A percentile compares a stretch with the other conserved stretches of the same genome.
These are phyloP conservation scores for Trametes cingulata DNA, from an alignment of 768 basidiomycete species.

Conservation along the genomic window DNA sequence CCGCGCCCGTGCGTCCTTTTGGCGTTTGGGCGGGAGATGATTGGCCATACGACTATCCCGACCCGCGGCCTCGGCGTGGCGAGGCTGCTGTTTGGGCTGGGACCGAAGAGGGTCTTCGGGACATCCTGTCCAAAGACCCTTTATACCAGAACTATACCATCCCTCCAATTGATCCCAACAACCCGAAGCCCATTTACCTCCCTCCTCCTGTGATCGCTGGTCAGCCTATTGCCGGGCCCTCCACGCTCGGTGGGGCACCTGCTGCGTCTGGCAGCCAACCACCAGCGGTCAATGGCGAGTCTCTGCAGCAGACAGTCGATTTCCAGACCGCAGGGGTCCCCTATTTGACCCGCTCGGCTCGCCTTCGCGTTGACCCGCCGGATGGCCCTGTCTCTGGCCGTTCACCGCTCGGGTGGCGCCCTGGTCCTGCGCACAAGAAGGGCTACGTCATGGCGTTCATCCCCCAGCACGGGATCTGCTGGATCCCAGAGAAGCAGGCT, in stretches of 20 bases:
- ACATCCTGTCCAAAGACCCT: neutral
- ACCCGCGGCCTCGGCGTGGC: neutral
- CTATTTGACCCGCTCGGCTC: conserved; percentile 3
- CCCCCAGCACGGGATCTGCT: neutral
- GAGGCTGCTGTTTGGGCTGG: neutral
- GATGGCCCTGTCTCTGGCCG: neutral
- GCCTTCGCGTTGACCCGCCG: neutral
- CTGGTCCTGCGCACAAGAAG: neutral
- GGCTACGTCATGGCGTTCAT: neutral
- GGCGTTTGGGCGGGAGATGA: conserved; percentile 5
- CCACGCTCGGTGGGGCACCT: neutral
- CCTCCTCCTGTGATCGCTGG: neutral
- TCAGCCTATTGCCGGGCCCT: neutral
- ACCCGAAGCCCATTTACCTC: too few relatives aligned
- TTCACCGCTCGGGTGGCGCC: neutral
- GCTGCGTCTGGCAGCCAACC: neutral
- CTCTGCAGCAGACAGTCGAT: neutral
- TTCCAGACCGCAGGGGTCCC: neutral
- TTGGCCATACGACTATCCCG: conserved; percentile 5
- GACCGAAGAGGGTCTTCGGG: neutral
- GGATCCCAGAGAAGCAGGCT: conserved; percentile 6
- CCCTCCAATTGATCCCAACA: neutral
- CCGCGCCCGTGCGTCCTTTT: neutral
- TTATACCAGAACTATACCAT: neutral
- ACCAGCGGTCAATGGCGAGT: neutral